Evolutionary conservation across 2,329 filamentous ascomycete genomes (phyloP).

Genomic region (Xylaria sp.): DNA sequence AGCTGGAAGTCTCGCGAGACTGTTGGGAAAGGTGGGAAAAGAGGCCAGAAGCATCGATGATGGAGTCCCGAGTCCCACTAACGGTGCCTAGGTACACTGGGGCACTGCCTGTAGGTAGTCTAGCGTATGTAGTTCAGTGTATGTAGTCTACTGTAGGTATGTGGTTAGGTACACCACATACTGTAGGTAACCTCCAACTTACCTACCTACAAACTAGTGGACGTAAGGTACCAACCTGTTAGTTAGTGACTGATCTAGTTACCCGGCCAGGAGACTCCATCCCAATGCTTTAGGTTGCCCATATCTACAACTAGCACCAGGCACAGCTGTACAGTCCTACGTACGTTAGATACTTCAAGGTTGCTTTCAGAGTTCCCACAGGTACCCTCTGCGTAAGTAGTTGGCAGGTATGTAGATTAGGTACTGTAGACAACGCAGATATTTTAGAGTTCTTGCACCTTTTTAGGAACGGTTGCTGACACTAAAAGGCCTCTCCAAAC

Average conservation of each 20-base stretch:
- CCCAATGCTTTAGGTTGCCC: too few relatives aligned
- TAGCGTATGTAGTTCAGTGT: too few relatives aligned
- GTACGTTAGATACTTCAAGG: too few relatives aligned
- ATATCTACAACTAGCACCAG: too few relatives aligned
- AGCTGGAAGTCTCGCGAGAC: conserved; percentile 9
- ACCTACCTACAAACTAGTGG: too few relatives aligned
- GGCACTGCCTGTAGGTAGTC: conserved; percentile 7
- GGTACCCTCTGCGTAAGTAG: too few relatives aligned
- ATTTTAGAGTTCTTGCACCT: neutral
- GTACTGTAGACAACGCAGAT: neutral
- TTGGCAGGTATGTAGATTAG: too few relatives aligned
- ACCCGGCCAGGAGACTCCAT: too few relatives aligned
- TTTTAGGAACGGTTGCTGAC: neutral
- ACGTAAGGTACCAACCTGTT: too few relatives aligned
- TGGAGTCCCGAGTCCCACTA: conserved; percentile 18
- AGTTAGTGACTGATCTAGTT: too few relatives aligned
- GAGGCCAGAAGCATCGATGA: conserved; percentile 25
- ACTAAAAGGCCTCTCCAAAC: neutral
- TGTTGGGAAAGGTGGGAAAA: conserved; percentile 19
- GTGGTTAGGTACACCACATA: neutral
- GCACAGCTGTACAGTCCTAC: too few relatives aligned
- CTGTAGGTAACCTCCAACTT: neutral
- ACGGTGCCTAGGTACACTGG: conserved; percentile 3
- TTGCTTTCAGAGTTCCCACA: too few relatives aligned
- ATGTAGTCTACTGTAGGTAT: neutral